A percentile compares a stretch with the other conserved stretches of the same genome.
These are phyloP conservation scores for Leccinum boreale DNA, from an alignment of 768 basidiomycete species.

Conservation along the genomic window DNA sequence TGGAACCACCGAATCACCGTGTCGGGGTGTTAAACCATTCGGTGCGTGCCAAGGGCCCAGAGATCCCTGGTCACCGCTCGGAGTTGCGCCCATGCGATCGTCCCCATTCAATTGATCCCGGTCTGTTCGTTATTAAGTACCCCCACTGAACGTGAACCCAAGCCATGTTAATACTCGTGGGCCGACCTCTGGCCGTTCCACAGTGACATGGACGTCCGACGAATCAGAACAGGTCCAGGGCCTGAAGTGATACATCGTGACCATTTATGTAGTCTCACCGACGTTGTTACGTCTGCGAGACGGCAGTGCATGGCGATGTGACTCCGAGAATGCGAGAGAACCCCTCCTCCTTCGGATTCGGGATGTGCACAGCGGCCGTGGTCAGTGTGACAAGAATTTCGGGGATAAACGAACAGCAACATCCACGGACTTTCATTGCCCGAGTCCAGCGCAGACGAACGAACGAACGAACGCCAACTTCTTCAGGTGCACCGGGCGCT, in stretches of 20 bases:
- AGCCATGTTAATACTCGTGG: constrained; percentile 56
- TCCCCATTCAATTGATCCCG: constrained; percentile 1
- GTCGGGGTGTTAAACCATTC: constrained; percentile 52
- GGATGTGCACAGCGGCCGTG: constrained; percentile 60
- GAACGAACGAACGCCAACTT: constrained; percentile 48
- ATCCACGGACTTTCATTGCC: constrained; percentile 4
- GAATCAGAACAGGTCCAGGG: constrained; percentile 39
- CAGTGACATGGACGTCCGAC: constrained; percentile 56
- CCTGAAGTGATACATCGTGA: constrained; percentile 16
- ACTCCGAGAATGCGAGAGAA: constrained; percentile 62
- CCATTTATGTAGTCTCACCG: constrained; percentile 33
- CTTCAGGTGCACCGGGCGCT: constrained; percentile 54
- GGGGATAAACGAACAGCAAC: background rate
- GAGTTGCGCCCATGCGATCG: constrained; percentile 5
- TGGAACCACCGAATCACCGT: constrained; percentile 38
- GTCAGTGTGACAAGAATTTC: constrained; percentile 35
- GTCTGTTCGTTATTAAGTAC: constrained; percentile 17
- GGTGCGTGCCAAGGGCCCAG: constrained; percentile 49
- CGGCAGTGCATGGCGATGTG: constrained; percentile 50
- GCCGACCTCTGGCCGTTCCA: constrained; percentile 51
- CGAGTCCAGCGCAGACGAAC: constrained; percentile 38
- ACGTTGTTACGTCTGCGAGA: constrained; percentile 43
- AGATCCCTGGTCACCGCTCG: constrained; percentile 45
- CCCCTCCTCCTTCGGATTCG: constrained; percentile 41
- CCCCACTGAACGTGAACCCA: constrained; percentile 59